Evolutionary conservation across 2,329 filamentous ascomycete species (phyloP).

Genomic region (Endothia cerciana): DNA sequence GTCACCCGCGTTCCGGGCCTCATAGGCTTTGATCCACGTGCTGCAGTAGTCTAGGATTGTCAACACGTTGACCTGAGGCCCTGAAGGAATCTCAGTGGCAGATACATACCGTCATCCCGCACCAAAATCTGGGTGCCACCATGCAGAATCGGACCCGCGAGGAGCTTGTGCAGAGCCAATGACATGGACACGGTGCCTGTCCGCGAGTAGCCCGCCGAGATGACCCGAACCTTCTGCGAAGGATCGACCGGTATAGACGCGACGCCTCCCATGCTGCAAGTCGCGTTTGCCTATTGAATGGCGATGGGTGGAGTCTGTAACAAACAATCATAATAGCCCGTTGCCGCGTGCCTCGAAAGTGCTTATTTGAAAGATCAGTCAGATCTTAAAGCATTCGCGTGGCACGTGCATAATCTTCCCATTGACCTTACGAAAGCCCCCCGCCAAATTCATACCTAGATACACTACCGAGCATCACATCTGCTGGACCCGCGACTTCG

Average conservation of each 20-base stretch:
- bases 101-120: slow-evolving; percentile 5
- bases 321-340: too few relatives aligned
- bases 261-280: slow-evolving; percentile 23
- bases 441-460: too few relatives aligned
- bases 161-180: slow-evolving; percentile 24
- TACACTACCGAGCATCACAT: too few relatives aligned
- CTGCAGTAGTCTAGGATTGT: slow-evolving; percentile 29
- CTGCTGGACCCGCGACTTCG: too few relatives aligned
- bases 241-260: slow-evolving; percentile 21
- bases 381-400: too few relatives aligned
- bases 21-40: slow-evolving; percentile 34
- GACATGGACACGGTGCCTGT: slow-evolving; percentile 29
- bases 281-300: too few relatives aligned
- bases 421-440: too few relatives aligned
- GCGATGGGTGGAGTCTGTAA: too few relatives aligned
- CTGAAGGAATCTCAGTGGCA: too few relatives aligned
- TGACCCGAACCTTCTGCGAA: slow-evolving; percentile 21
- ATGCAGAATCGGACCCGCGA: slow-evolving; percentile 22
- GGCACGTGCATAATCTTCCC: too few relatives aligned
- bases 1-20: slow-evolving; percentile 32
- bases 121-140: slow-evolving; percentile 23
- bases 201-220: slow-evolving; percentile 26
- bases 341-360: too few relatives aligned
- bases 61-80: not conserved
- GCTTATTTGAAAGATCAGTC: too few relatives aligned